These are phyloP conservation scores for Murraya paniculata DNA, from an alignment of 345 rosid species.

Conservation along the genomic window DNA sequence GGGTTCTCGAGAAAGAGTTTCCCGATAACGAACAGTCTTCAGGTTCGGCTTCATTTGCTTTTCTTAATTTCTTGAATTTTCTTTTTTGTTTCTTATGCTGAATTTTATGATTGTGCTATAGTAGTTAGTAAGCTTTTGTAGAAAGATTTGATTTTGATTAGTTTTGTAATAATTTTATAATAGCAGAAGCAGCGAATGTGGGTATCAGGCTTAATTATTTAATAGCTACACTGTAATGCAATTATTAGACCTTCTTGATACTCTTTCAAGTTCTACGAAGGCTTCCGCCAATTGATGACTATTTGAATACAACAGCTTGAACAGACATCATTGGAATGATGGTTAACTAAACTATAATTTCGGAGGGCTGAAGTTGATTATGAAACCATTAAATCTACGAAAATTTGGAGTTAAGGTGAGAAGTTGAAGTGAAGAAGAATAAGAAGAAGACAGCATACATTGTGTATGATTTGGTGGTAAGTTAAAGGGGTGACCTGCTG, in stretches of 20 bases:
- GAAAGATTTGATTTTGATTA: neutral
- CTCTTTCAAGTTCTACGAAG: neutral
- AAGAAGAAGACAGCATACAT: neutral
- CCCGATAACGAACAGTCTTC: conserved; percentile 86
- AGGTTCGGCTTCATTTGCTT: conserved; percentile 44
- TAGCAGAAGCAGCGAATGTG: neutral
- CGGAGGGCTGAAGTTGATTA: neutral
- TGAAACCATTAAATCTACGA: too few relatives aligned
- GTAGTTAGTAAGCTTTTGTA: neutral
- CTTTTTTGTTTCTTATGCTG: neutral
- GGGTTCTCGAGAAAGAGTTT: conserved; percentile 92
- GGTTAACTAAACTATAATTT: neutral
- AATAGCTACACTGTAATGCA: neutral
- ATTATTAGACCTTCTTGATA: neutral
- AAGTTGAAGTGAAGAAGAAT: neutral
- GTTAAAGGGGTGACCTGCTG: neutral
- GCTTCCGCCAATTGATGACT: neutral
- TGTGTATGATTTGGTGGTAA: neutral
- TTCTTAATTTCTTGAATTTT: neutral
- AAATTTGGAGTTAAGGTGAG: neutral
- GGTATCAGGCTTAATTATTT: neutral
- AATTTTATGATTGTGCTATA: neutral
- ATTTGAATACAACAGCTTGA: neutral
- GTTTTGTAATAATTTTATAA: neutral
- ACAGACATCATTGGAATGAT: neutral